Conservation (phyloP, 805 yeast genomes). For the Yarrowia osloensis region DNA sequence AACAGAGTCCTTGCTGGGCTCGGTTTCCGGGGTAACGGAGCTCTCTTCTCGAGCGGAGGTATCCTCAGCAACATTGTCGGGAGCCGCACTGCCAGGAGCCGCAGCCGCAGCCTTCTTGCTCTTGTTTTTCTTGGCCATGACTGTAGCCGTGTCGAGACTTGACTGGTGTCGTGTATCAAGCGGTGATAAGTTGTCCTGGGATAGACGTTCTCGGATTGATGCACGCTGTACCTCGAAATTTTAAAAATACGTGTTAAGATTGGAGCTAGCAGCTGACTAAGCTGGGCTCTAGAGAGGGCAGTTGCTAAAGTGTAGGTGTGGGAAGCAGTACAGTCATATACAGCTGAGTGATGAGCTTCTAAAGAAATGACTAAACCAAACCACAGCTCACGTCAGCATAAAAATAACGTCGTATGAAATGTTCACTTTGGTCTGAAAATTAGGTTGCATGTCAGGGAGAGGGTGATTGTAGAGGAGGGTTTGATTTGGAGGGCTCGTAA, state of each 20-base stretch:
- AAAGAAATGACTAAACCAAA: too few relatives aligned
- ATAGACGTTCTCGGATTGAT: not conserved
- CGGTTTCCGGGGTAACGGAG: not conserved
- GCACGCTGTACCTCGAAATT: conserved; percentile 16
- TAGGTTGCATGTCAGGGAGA: not conserved
- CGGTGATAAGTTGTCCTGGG: not conserved
- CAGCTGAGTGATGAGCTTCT: too few relatives aligned
- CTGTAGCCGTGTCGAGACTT: not conserved
- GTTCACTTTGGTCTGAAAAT: not conserved
- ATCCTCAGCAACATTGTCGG: conserved; percentile 54
- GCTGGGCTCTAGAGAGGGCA: not conserved
- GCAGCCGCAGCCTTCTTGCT: conserved; percentile 15
- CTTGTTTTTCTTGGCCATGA: conserved; percentile 31
- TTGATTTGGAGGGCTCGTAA: not conserved
- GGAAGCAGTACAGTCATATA: too few relatives aligned
- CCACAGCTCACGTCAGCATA: not conserved
- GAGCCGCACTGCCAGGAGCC: conserved; percentile 47
- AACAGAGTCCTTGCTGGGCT: not conserved
- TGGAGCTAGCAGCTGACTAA: not conserved
- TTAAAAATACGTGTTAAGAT: conserved; percentile 20
- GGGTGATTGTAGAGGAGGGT: not conserved
- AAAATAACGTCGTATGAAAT: not conserved
- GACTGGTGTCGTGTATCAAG: not conserved
- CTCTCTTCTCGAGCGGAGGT: not conserved
- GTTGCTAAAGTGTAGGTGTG: too few relatives aligned